phyloP scores from a whole-genome alignment of 768 basidiomycete species.

The Lactifluus echinatus region DNA sequence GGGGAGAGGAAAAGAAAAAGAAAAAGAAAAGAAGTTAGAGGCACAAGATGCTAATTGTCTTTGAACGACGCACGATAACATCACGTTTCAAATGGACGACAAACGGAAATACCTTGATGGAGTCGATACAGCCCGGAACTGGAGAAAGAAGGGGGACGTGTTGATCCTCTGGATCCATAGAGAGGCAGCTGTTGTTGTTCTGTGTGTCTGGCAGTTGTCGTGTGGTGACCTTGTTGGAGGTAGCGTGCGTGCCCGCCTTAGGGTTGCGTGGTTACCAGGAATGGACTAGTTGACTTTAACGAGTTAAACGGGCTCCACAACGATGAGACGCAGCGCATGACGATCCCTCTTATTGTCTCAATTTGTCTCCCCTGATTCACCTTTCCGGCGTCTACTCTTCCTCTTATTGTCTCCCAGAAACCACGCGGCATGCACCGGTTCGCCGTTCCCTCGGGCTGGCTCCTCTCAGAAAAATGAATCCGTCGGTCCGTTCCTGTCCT shows the following conservation, averaged over 20 bases:
- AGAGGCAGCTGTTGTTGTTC: background rate
- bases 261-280: background rate
- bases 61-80: slow-evolving; percentile 43
- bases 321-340: background rate
- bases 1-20: background rate
- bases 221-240: no score
- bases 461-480: slow-evolving; percentile 15
- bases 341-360: slow-evolving; percentile 8
- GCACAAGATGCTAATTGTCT: background rate
- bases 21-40: slow-evolving; percentile 3
- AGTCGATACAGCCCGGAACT: slow-evolving; percentile 46
- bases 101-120: slow-evolving; percentile 73
- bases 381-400: background rate
- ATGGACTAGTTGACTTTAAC: no score
- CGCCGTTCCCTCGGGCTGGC: slow-evolving; percentile 9
- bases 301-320: no score
- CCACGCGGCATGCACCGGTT: slow-evolving; percentile 13
- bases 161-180: slow-evolving; percentile 31
- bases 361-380: background rate
- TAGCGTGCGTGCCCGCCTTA: no score
- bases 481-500: background rate
- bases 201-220: background rate
- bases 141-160: slow-evolving; percentile 40
- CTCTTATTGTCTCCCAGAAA: slow-evolving; percentile 8
- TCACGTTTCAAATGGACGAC: slow-evolving; percentile 66